Percentiles rank a stretch among this genome's conserved stretches.
These are phyloP conservation scores for Ogataea chonburiensis DNA, from an alignment of 805 yeast species.

Conservation along the genomic window DNA sequence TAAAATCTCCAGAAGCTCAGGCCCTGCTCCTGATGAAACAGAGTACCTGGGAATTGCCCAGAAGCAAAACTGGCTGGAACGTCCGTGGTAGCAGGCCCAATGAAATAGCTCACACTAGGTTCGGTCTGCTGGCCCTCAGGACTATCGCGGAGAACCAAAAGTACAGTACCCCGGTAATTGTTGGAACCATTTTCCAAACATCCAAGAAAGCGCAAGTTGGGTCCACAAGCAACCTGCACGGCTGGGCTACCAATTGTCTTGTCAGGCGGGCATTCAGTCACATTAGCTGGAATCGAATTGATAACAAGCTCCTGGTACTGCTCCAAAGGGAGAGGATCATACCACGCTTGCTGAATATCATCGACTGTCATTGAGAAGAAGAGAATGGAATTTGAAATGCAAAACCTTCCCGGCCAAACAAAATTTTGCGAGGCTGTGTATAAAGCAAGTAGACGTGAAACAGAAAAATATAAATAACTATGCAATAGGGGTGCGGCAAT, in stretches of 20 bases:
- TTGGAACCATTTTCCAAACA: conserved; percentile 49
- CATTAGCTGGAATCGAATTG: conserved; percentile 22
- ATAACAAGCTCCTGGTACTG: conserved; percentile 24
- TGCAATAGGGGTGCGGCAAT: conserved; percentile 2
- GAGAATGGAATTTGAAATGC: conserved; percentile 1
- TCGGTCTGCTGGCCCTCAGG: conserved; percentile 18
- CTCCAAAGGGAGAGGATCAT: conserved; percentile 30
- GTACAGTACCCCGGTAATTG: conserved; percentile 65
- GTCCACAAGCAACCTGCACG: conserved; percentile 68
- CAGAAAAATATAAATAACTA: conserved; percentile 2
- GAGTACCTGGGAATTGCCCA: conserved; percentile 49
- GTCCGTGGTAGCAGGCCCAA: conserved; percentile 35
- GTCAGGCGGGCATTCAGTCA: conserved; percentile 25
- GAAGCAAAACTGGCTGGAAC: conserved; percentile 12
- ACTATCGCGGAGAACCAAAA: conserved; percentile 57
- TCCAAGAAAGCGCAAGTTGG: conserved; percentile 66
- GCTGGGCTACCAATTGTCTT: conserved; percentile 29
- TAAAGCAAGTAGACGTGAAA: conserved; percentile 8
- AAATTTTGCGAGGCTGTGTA: conserved; percentile 10
- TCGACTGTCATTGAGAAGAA: conserved; percentile 16
- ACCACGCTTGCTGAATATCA: conserved; percentile 25
- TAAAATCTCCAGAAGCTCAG: conserved; percentile 65
- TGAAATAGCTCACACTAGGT: conserved; percentile 35
- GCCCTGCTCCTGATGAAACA: conserved; percentile 43
- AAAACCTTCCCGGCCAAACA: conserved; percentile 2